Conservation (phyloP, 1,284 basidiomycete species). For the Sphagnurus paluster region DNA sequence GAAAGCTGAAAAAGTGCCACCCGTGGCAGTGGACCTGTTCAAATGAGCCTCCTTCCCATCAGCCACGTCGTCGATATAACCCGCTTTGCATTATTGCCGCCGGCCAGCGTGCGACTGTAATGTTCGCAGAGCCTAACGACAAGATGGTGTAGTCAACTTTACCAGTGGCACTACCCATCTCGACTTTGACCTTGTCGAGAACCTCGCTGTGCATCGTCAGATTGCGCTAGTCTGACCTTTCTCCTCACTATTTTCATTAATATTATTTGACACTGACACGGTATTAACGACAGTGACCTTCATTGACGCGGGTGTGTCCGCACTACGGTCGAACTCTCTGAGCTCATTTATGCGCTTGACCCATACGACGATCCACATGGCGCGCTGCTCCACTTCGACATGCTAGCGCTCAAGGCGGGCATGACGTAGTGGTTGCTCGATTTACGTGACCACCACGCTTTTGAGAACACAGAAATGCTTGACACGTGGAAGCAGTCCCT, state of each 20-base stretch:
- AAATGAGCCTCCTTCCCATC: too few species aligned
- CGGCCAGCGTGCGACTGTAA: too few species aligned
- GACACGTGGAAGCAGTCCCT: too few species aligned
- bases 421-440: constrained; percentile 80
- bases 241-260: constrained; percentile 21
- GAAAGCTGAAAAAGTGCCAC: too few species aligned
- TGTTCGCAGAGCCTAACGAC: too few species aligned
- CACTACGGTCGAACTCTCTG: constrained; percentile 87
- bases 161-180: too few species aligned
- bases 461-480: too few species aligned
- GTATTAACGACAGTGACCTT: constrained; percentile 52
- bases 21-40: too few species aligned
- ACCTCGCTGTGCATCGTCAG: constrained; percentile 79
- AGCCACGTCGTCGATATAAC: too few species aligned
- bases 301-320: constrained; percentile 85
- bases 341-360: constrained; percentile 79
- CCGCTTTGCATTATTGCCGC: too few species aligned
- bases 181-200: constrained; percentile 85
- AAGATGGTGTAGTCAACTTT: too few species aligned
- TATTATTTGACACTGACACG: background rate
- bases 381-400: constrained; percentile 81
- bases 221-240: constrained; percentile 54
- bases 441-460: constrained; percentile 53
- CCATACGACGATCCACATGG: constrained; percentile 87
- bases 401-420: constrained; percentile 78